phyloP scores from a whole-genome alignment of 208 protist genomes.

The Borovskyia barvae region DNA sequence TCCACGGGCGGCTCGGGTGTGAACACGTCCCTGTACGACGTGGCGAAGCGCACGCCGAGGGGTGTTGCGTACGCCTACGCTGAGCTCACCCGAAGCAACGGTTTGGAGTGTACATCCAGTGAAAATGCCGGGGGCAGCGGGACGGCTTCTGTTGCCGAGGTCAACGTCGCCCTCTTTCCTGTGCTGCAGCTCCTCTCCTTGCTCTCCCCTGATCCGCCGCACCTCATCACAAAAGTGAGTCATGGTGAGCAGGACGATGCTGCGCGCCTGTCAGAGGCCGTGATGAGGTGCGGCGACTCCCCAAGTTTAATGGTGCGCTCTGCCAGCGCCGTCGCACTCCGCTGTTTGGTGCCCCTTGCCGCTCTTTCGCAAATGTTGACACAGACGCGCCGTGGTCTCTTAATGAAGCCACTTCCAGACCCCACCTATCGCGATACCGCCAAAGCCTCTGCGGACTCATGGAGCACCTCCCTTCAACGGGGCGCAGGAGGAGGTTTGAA shows the following conservation, averaged over 20 bases:
- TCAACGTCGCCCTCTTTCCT: slow-evolving; percentile 76
- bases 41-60: slow-evolving; percentile 61
- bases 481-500: slow-evolving; percentile 35
- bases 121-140: not conserved
- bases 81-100: slow-evolving; percentile 27
- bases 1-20: slow-evolving; percentile 70
- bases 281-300: slow-evolving; percentile 49
- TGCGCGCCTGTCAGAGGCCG: slow-evolving; percentile 48
- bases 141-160: not conserved
- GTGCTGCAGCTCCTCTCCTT: slow-evolving; percentile 90
- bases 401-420: not conserved
- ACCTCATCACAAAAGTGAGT: slow-evolving; percentile 20
- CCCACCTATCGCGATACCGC: not conserved
- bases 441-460: too few species aligned
- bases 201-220: slow-evolving; percentile 78
- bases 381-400: slow-evolving; percentile 12
- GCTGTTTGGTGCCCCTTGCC: slow-evolving; percentile 62
- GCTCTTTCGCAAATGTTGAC: slow-evolving; percentile 4
- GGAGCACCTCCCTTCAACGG: too few species aligned
- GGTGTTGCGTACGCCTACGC: slow-evolving; percentile 61
- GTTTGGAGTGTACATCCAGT: slow-evolving; percentile 7
- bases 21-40: slow-evolving; percentile 82
- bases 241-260: slow-evolving; percentile 24
- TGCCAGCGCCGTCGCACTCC: slow-evolving; percentile 69
- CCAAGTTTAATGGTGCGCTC: slow-evolving; percentile 80